A percentile compares a stretch with the other conserved stretches of the same genome.
phyloP scores from a whole-genome alignment of 1,284 basidiomycete species.

The Trametes pubescens region DNA sequence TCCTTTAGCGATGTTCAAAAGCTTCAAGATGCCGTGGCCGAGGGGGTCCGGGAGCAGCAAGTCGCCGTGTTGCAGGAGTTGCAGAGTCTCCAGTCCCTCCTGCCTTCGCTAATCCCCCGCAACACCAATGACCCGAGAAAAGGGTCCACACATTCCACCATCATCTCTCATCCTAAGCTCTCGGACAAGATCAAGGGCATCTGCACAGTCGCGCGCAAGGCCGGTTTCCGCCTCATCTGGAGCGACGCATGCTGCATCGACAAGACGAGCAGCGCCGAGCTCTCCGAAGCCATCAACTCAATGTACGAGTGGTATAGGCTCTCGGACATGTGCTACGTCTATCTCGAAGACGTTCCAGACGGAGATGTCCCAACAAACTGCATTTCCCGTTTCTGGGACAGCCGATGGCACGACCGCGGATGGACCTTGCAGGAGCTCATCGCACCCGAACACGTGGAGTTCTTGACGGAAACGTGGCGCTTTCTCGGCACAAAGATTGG shows the following conservation, averaged over 20 bases:
- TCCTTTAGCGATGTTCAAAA: background rate
- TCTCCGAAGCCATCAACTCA: background rate
- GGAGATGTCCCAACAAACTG: background rate
- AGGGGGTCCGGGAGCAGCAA: background rate
- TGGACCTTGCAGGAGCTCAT: constrained; percentile 19
- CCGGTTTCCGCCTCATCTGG: constrained; percentile 6
- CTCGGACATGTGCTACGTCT: constrained; percentile 3
- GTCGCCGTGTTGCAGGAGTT: too few species aligned
- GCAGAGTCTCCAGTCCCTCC: background rate
- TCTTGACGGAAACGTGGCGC: constrained; percentile 10
- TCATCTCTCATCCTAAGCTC: background rate
- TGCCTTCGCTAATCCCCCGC: too few species aligned
- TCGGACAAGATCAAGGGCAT: constrained; percentile 3
- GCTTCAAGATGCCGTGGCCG: background rate
- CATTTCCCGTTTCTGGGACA: background rate
- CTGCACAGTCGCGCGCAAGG: background rate
- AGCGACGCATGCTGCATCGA: constrained; percentile 1
- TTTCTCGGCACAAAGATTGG: constrained; percentile 16
- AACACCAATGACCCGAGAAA: background rate
- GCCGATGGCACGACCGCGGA: constrained; percentile 1
- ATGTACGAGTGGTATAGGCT: background rate
- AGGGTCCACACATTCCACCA: background rate
- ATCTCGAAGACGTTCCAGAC: constrained; percentile 2
- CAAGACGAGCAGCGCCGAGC: background rate
- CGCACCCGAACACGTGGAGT: constrained; percentile 8